These are phyloP conservation scores for Suhomyces choctaworum DNA, from an alignment of 1,139 yeast genomes.

Conservation along the genomic window DNA sequence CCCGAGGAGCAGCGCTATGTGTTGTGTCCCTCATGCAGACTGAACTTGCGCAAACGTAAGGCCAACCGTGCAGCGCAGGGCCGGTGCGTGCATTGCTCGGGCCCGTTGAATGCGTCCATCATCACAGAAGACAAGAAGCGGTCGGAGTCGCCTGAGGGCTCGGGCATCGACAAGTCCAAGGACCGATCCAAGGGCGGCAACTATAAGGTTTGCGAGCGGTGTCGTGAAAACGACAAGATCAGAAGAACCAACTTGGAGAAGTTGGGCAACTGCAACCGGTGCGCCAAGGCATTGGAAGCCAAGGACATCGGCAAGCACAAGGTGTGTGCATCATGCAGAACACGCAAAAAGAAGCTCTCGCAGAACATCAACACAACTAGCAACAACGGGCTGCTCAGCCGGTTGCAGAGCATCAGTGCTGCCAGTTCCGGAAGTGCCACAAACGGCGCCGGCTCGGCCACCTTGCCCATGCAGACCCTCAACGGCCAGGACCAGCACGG, in stretches of 20 bases:
- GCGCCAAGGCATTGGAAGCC: conserved; percentile 50
- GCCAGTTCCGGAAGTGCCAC: not conserved
- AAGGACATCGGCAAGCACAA: conserved; percentile 53
- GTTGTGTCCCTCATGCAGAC: conserved; percentile 60
- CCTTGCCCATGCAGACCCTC: conserved; percentile 6
- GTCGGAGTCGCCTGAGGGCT: conserved; percentile 8
- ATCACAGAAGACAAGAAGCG: conserved; percentile 25
- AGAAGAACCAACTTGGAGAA: conserved; percentile 57
- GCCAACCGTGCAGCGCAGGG: conserved; percentile 62
- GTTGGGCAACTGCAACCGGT: conserved; percentile 61
- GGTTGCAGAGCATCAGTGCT: conserved; percentile 8
- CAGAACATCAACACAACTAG: conserved; percentile 16
- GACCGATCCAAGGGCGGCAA: conserved; percentile 30
- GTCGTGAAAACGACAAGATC: conserved; percentile 60
- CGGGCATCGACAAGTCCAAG: conserved; percentile 13
- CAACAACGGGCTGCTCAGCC: conserved; percentile 10
- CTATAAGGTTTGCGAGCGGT: conserved; percentile 62
- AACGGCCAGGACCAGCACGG: conserved; percentile 8
- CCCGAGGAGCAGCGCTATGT: conserved; percentile 52
- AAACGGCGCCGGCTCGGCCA: conserved; percentile 1
- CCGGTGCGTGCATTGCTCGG: conserved; percentile 66
- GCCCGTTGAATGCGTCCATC: conserved; percentile 53
- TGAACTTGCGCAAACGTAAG: conserved; percentile 53
- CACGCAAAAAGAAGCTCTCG: conserved; percentile 47
- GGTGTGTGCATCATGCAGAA: conserved; percentile 55